phyloP scores from a whole-genome alignment of 2,329 filamentous ascomycete genomes.

The Sarocladiaceae sp. region DNA sequence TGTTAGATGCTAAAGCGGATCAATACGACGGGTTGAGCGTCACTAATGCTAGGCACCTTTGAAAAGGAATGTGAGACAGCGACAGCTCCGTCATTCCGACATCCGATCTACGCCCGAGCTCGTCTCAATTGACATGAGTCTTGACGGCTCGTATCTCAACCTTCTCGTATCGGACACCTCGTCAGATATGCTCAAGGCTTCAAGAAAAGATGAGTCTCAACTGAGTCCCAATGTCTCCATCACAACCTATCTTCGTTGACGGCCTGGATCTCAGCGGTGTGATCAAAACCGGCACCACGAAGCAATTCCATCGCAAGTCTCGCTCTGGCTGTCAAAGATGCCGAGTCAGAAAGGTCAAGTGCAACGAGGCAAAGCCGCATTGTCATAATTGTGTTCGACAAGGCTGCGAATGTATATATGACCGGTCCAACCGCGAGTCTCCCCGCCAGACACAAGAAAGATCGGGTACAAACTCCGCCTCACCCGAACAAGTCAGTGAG shows the following conservation, averaged over 20 bases:
- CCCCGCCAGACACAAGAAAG: neutral
- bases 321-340: constrained; percentile 9
- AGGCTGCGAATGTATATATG: constrained; percentile 3
- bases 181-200: too few relatives aligned
- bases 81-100: too few relatives aligned
- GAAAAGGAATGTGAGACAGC: too few relatives aligned
- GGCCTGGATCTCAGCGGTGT: neutral
- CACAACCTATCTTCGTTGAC: neutral
- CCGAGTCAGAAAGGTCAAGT: constrained; percentile 7
- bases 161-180: too few relatives aligned
- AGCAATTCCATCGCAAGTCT: constrained; percentile 8
- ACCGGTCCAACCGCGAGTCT: neutral
- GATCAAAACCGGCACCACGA: neutral
- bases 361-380: constrained; percentile 6
- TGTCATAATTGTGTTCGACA: neutral
- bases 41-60: too few relatives aligned
- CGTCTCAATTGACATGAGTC: too few relatives aligned
- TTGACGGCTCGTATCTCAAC: too few relatives aligned
- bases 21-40: too few relatives aligned
- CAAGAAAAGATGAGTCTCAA: too few relatives aligned
- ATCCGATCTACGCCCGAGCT: too few relatives aligned
- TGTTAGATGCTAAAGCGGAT: too few relatives aligned
- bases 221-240: neutral
- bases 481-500: neutral
- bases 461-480: neutral